A percentile compares a stretch with the other conserved stretches of the same genome.
phyloP scores from a whole-genome alignment of 2,329 filamentous ascomycete genomes.

The Penicillium sclerotiorum region DNA sequence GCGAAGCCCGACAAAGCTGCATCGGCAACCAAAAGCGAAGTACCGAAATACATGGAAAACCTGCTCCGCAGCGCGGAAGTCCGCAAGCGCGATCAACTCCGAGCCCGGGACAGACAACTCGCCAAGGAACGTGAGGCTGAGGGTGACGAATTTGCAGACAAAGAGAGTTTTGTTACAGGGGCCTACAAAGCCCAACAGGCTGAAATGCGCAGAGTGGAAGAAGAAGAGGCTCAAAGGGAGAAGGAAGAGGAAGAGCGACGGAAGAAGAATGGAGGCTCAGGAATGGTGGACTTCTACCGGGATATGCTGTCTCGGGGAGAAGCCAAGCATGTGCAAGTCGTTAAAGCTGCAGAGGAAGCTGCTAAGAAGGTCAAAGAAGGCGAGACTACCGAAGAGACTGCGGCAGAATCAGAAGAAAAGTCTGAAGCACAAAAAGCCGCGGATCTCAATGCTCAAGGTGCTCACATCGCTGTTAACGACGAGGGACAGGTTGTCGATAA shows the following conservation, averaged over 20 bases:
- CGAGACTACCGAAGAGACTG: conserved; percentile 31
- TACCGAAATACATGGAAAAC: conserved; percentile 63
- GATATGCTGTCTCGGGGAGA: conserved; percentile 62
- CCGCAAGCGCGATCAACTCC: conserved; percentile 64
- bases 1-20: conserved; percentile 36
- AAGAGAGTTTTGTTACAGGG: conserved; percentile 67
- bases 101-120: conserved; percentile 63
- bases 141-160: conserved; percentile 68
- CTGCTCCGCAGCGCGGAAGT: conserved; percentile 62
- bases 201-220: conserved; percentile 59
- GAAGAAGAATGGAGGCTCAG: conserved; percentile 50
- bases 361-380: conserved; percentile 38
- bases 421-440: conserved; percentile 58
- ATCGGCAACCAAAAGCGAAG: conserved; percentile 26
- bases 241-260: conserved; percentile 56
- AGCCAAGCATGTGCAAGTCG: conserved; percentile 57
- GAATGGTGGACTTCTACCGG: conserved; percentile 65
- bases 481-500: conserved; percentile 68
- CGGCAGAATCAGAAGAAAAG: conserved; percentile 38
- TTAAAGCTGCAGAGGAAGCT: conserved; percentile 57
- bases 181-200: conserved; percentile 68
- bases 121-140: conserved; percentile 65
- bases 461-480: conserved; percentile 62
- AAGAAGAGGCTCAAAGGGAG: conserved; percentile 58
- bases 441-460: conserved; percentile 55